These are phyloP conservation scores for Pseudopyricularia javanii DNA, from an alignment of 2,329 filamentous ascomycete genomes.

Conservation along the genomic window DNA sequence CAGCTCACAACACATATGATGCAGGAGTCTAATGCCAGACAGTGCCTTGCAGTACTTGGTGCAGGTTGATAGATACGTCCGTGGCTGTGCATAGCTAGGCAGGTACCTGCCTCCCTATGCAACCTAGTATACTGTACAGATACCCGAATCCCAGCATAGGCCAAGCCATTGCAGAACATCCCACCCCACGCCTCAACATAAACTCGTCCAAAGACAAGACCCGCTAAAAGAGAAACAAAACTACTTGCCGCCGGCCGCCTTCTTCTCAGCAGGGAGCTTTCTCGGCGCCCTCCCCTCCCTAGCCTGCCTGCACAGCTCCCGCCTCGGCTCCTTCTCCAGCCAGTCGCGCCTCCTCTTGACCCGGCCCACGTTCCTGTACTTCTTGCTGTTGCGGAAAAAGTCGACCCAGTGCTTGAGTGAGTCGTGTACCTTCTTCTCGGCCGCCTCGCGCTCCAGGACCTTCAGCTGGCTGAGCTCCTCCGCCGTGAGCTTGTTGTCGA, in stretches of 20 bases:
- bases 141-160: too few species aligned
- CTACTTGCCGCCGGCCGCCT: constrained; percentile 1
- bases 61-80: too few species aligned
- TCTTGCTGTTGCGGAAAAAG: constrained; percentile 69
- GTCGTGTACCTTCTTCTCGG: constrained; percentile 51
- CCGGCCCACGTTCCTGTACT: constrained; percentile 71
- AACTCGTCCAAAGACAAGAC: not conserved
- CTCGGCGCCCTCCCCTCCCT: constrained; percentile 42
- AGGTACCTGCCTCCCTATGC: too few species aligned
- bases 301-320: constrained; percentile 57
- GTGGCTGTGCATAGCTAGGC: too few species aligned
- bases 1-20: too few species aligned
- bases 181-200: not conserved
- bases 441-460: constrained; percentile 51
- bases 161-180: not conserved
- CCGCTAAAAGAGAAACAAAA: not conserved
- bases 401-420: constrained; percentile 69
- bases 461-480: constrained; percentile 40
- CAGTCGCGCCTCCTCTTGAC: constrained; percentile 51
- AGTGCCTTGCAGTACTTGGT: too few species aligned
- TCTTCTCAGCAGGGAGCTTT: constrained; percentile 40
- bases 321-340: constrained; percentile 29
- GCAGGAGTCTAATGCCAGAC: too few species aligned
- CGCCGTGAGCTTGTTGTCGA: constrained; percentile 46
- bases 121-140: too few species aligned